phyloP scores from a whole-genome alignment of 805 yeast genomes.

The Metschnikowia arizonensis region DNA sequence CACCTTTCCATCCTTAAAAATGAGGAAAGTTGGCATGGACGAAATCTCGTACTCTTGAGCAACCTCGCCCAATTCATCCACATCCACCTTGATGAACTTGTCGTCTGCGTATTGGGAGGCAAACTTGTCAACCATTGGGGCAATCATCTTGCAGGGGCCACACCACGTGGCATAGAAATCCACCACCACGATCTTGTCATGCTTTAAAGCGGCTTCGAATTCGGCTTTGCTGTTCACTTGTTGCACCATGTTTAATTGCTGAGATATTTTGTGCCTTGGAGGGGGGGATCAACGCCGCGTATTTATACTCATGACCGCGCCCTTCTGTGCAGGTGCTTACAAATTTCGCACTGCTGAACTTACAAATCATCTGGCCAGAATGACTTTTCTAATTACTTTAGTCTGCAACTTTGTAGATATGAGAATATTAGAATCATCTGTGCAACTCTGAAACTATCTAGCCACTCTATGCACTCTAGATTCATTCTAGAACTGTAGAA shows the following conservation, averaged over 20 bases:
- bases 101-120: constrained; percentile 61
- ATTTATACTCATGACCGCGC: constrained; percentile 1
- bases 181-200: constrained; percentile 76
- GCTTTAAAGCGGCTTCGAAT: constrained; percentile 60
- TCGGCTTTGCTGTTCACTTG: constrained; percentile 40
- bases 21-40: constrained; percentile 60
- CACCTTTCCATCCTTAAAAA: constrained; percentile 79
- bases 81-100: constrained; percentile 86
- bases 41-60: constrained; percentile 61
- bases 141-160: constrained; percentile 97
- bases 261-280: too few species aligned
- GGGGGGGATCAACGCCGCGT: background rate
- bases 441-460: too few species aligned
- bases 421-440: too few species aligned
- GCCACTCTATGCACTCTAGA: too few species aligned
- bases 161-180: constrained; percentile 99
- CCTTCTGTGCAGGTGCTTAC: constrained; percentile 3
- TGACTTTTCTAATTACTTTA: too few species aligned
- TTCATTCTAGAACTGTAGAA: too few species aligned
- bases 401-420: too few species aligned
- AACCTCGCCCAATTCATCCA: constrained; percentile 74
- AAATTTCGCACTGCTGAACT: background rate
- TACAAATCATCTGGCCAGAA: background rate
- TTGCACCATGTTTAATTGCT: constrained; percentile 32
- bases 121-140: constrained; percentile 87